Evolutionary conservation across 2,329 filamentous ascomycete species (phyloP).

Genomic region (Bimuria novae-zelandiae): DNA sequence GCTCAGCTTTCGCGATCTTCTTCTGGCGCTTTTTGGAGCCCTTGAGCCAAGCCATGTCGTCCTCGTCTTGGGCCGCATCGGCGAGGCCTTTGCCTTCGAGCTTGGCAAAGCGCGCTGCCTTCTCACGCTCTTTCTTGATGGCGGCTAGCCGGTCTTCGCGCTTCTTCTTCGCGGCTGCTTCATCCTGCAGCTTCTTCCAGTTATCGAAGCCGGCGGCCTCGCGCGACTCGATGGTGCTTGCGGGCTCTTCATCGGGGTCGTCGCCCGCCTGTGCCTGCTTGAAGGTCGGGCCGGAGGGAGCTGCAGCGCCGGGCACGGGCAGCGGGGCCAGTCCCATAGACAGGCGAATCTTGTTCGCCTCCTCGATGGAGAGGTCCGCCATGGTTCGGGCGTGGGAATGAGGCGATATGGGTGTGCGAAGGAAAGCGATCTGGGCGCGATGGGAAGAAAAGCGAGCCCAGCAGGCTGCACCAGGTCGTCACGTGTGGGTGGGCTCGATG

Average conservation of each 20-base stretch:
- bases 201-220: constrained; percentile 76
- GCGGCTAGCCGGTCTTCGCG: constrained; percentile 81
- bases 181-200: constrained; percentile 71
- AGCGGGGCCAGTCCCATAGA: constrained; percentile 89
- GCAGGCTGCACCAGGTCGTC: background rate
- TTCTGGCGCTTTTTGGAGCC: constrained; percentile 93
- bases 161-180: constrained; percentile 71
- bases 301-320: constrained; percentile 72
- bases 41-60: constrained; percentile 85
- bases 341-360: constrained; percentile 89
- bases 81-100: constrained; percentile 84
- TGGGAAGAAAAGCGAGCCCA: no score
- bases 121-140: constrained; percentile 85
- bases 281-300: constrained; percentile 61
- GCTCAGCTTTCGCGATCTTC: constrained; percentile 76
- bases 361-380: constrained; percentile 66
- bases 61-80: constrained; percentile 70
- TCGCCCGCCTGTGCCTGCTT: constrained; percentile 55
- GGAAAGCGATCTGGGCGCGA: no score
- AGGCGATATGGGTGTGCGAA: background rate
- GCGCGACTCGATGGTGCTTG: constrained; percentile 83
- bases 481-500: no score
- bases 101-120: constrained; percentile 73
- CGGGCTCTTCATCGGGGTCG: constrained; percentile 68
- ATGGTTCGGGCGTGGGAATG: constrained; percentile 15